These are phyloP conservation scores for Rubia yunnanensis DNA, from an alignment of 257 asterid species.

Conservation along the genomic window DNA sequence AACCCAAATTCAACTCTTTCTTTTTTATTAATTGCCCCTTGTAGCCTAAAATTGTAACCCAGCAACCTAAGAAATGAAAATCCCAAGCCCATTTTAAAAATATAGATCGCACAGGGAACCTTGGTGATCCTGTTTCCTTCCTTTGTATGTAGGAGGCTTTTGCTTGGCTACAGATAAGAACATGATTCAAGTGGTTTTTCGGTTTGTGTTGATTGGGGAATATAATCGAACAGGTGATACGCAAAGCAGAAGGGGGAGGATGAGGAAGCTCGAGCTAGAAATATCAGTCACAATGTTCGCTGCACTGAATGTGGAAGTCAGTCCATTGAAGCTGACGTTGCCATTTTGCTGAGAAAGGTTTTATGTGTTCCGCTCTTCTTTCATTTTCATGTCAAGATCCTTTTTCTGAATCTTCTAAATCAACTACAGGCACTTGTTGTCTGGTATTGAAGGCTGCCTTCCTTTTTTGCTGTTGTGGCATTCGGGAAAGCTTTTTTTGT, in stretches of 20 bases:
- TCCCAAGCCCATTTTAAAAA: too few species aligned
- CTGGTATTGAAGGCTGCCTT: not conserved
- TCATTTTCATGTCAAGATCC: not conserved
- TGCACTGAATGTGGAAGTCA: constrained; percentile 97
- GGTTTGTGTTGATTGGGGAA: not conserved
- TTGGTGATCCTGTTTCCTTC: too few species aligned
- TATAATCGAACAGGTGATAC: constrained; percentile 8
- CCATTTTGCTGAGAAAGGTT: constrained; percentile 85
- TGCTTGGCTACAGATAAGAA: too few species aligned
- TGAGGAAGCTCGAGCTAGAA: constrained; percentile 81
- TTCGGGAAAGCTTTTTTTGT: not conserved
- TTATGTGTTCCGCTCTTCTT: not conserved
- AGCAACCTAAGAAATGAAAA: too few species aligned
- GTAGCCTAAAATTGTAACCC: too few species aligned
- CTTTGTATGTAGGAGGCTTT: too few species aligned
- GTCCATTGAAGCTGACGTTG: constrained; percentile 94
- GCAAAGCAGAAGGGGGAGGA: constrained; percentile 55
- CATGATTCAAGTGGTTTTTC: too few species aligned
- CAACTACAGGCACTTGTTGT: not conserved
- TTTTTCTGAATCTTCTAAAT: not conserved
- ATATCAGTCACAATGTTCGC: constrained; percentile 88
- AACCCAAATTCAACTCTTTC: too few species aligned
- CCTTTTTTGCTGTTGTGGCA: not conserved
- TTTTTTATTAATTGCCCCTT: too few species aligned
- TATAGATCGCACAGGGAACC: too few species aligned